These are phyloP conservation scores for Stephania japonica DNA, from an alignment of 164 flowering plant species.

Conservation along the genomic window DNA sequence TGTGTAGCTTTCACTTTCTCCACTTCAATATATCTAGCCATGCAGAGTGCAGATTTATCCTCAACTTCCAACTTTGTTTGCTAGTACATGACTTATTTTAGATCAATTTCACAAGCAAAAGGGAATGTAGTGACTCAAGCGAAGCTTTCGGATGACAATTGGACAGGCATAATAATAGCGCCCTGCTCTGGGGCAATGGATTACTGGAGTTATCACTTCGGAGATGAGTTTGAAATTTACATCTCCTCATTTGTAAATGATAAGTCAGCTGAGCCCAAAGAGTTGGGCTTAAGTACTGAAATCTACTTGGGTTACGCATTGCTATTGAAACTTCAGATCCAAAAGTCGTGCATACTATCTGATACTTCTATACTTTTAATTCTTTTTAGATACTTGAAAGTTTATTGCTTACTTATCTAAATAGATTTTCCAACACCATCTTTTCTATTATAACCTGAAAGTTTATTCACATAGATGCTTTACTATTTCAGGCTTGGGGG, in stretches of 20 bases:
- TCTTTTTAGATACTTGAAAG: neutral
- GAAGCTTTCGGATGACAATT: no score
- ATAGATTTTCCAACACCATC: neutral
- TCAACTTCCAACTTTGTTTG: no score
- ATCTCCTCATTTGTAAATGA: no score
- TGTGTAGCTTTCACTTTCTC: neutral
- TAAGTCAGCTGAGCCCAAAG: no score
- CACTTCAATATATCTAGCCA: neutral
- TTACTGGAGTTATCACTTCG: no score
- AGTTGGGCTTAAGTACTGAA: no score
- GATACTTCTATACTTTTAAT: neutral
- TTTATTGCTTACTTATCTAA: neutral
- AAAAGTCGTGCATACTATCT: neutral
- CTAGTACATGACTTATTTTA: neutral
- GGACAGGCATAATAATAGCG: no score
- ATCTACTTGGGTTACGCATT: no score
- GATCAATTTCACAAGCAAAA: neutral
- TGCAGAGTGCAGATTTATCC: neutral
- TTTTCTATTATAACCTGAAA: neutral
- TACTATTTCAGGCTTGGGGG: conserved; percentile 81
- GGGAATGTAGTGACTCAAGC: neutral
- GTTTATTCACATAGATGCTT: conserved; percentile 11
- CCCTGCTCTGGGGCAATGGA: no score
- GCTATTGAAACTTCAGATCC: neutral
- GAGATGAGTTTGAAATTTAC: no score